Percentiles rank a stretch among this genome's conserved stretches.
These are phyloP conservation scores for Stygiomarasmius scandens DNA, from an alignment of 1,284 basidiomycete species.

Conservation along the genomic window DNA sequence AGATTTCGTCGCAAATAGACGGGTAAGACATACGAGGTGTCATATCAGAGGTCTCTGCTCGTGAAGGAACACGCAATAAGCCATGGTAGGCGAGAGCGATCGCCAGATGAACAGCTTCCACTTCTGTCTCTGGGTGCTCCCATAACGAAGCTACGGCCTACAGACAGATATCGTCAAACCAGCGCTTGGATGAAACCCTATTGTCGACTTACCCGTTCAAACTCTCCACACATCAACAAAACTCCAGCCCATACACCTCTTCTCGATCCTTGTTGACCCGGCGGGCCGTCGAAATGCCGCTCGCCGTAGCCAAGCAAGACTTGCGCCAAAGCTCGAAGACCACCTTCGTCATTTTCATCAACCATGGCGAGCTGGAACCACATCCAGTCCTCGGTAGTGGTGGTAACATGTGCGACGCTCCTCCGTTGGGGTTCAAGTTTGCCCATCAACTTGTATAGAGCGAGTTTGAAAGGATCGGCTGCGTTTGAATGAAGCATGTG, in stretches of 20 bases:
- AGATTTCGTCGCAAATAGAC: too few relatives aligned
- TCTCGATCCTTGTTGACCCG: conserved; percentile 58
- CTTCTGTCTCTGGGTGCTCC: conserved; percentile 85
- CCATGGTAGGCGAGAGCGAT: conserved; percentile 95
- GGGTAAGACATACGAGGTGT: conserved; percentile 65
- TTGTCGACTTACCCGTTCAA: conserved; percentile 77
- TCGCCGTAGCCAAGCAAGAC: conserved; percentile 89
- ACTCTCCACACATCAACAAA: conserved; percentile 90
- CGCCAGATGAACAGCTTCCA: conserved; percentile 94
- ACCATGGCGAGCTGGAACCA: conserved; percentile 96
- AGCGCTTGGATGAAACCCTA: too few relatives aligned
- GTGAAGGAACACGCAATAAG: conserved; percentile 80
- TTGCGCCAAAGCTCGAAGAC: conserved; percentile 79
- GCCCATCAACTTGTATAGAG: conserved; percentile 94
- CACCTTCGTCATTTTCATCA: conserved; percentile 79
- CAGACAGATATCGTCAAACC: too few relatives aligned
- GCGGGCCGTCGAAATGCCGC: conserved; percentile 82
- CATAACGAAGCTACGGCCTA: conserved; percentile 90
- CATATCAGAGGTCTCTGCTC: conserved; percentile 80
- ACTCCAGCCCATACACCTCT: conserved; percentile 88
- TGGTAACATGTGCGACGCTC: conserved; percentile 83
- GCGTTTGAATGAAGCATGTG: conserved; percentile 87
- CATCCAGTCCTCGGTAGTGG: conserved; percentile 96
- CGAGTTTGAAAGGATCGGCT: conserved; percentile 94
- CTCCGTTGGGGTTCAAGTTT: conserved; percentile 86